Conservation (phyloP, 129 eudicot genomes). For the Oenanthe sinensis region DNA sequence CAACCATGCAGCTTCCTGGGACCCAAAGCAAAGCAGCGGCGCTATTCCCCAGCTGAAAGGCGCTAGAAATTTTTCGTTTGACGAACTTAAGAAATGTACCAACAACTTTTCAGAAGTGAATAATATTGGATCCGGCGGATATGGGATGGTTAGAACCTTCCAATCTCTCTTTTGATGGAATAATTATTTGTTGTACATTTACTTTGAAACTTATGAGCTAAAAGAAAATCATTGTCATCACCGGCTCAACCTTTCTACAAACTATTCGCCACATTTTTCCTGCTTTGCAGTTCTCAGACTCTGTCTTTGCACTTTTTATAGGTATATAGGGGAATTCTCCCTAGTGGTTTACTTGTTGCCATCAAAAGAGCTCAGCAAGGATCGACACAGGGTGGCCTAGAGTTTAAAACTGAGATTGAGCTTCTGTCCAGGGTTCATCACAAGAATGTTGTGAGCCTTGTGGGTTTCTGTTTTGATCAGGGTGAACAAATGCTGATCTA, state of each 20-base stretch:
- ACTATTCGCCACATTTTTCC: neutral
- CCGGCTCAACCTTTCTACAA: neutral
- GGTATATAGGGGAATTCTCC: slow-evolving; percentile 59
- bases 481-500: slow-evolving; percentile 72
- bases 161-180: neutral
- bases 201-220: neutral
- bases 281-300: neutral
- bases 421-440: slow-evolving; percentile 78
- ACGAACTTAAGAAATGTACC: slow-evolving; percentile 52
- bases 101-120: slow-evolving; percentile 46
- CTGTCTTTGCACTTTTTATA: slow-evolving; percentile 9
- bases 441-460: slow-evolving; percentile 58
- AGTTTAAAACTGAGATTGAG: slow-evolving; percentile 78
- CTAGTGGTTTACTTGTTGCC: slow-evolving; percentile 50
- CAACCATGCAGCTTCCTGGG: slow-evolving; percentile 57
- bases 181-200: neutral
- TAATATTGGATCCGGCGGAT: slow-evolving; percentile 69
- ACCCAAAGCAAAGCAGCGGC: slow-evolving; percentile 42
- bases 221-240: neutral
- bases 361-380: slow-evolving; percentile 68
- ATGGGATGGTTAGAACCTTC: slow-evolving; percentile 51
- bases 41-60: slow-evolving; percentile 68
- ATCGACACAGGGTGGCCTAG: slow-evolving; percentile 57
- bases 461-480: slow-evolving; percentile 68
- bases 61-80: slow-evolving; percentile 52